phyloP scores from a whole-genome alignment of 140 eudicot species.

The Oenanthe javanica region DNA sequence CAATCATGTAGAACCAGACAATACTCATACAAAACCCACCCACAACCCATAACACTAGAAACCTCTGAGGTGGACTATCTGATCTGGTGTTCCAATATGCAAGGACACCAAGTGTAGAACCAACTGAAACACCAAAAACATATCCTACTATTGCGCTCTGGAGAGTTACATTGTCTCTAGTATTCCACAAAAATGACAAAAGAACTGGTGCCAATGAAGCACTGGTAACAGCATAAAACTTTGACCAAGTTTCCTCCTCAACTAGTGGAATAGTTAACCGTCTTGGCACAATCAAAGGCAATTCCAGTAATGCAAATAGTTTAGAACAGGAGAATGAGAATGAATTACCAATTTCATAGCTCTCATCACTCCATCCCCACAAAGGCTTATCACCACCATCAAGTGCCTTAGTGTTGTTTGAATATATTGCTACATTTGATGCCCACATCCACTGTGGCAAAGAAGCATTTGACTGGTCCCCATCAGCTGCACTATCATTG shows the following conservation, averaged over 20 bases:
- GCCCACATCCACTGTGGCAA: slow-evolving; percentile 99
- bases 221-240: slow-evolving; percentile 65
- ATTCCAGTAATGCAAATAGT: slow-evolving; percentile 42
- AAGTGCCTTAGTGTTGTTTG: slow-evolving; percentile 48
- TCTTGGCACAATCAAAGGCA: slow-evolving; percentile 67
- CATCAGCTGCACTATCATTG: slow-evolving; percentile 40
- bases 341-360: slow-evolving; percentile 31
- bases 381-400: slow-evolving; percentile 69
- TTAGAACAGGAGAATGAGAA: slow-evolving; percentile 44
- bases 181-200: slow-evolving; percentile 52
- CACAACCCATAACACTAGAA: slow-evolving; percentile 70
- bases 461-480: slow-evolving; percentile 34
- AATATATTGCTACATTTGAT: slow-evolving; percentile 86
- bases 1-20: slow-evolving; percentile 91
- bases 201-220: slow-evolving; percentile 72
- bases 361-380: slow-evolving; percentile 95
- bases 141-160: slow-evolving; percentile 31
- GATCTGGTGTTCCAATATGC: slow-evolving; percentile 53
- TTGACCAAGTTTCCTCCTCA: slow-evolving; percentile 91
- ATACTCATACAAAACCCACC: slow-evolving; percentile 96
- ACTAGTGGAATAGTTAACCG: slow-evolving; percentile 80
- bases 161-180: slow-evolving; percentile 33
- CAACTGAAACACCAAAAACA: slow-evolving; percentile 39
- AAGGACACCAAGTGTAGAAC: slow-evolving; percentile 43
- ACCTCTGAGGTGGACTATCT: slow-evolving; percentile 71